A percentile compares a stretch with the other conserved stretches of the same genome.
Evolutionary conservation across 345 rosid species (phyloP).

Genomic region (Salix suchowensis): DNA sequence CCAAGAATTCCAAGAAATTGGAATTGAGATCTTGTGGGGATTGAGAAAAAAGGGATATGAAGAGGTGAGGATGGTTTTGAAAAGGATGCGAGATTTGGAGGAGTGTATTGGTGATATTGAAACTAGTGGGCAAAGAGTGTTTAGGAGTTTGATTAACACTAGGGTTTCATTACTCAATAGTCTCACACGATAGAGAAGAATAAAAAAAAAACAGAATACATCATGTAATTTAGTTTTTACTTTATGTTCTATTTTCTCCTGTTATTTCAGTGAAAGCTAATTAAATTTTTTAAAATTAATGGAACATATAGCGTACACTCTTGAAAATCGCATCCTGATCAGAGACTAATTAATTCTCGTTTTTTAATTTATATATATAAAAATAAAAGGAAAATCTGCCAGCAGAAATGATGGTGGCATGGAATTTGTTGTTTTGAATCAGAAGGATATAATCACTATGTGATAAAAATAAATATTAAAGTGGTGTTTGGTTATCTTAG

Average conservation of each 20-base stretch:
- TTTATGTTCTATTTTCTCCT: background rate
- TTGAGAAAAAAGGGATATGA: constrained; percentile 46
- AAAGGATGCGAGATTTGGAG: constrained; percentile 43
- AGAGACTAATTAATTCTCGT: too few relatives aligned
- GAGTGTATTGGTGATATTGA: constrained; percentile 34
- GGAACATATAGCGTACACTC: background rate
- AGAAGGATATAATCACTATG: background rate
- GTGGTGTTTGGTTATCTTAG: background rate
- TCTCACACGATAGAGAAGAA: constrained; percentile 23
- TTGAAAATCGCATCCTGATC: background rate
- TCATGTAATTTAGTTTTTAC: background rate
- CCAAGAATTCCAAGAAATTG: constrained; percentile 36
- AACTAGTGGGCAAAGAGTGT: constrained; percentile 34
- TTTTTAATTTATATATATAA: background rate
- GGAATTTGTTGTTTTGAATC: background rate
- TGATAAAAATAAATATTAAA: background rate
- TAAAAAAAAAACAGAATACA: background rate
- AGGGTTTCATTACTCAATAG: constrained; percentile 56
- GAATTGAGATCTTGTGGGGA: constrained; percentile 34
- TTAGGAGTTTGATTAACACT: constrained; percentile 49
- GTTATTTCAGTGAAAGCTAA: constrained; percentile 1
- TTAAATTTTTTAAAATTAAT: background rate
- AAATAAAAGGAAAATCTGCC: background rate
- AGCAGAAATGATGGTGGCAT: background rate
- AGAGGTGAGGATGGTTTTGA: constrained; percentile 37